Evolutionary conservation across 345 rosid species (phyloP).

Genomic region (Eucalyptus sp.): DNA sequence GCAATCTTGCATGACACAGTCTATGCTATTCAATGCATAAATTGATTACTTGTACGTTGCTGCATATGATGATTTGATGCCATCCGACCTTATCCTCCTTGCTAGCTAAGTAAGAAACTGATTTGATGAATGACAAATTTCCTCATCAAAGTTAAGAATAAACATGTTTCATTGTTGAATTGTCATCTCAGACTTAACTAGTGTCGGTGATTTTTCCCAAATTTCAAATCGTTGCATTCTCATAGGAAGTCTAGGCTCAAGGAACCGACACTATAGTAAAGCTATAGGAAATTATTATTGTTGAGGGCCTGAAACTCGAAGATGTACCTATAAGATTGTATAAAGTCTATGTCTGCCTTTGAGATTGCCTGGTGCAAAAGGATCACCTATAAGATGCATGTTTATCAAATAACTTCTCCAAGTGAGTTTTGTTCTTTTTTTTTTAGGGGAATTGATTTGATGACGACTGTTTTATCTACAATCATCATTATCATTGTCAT

Average conservation of each 20-base stretch:
- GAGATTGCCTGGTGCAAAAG: not conserved
- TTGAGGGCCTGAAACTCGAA: not conserved
- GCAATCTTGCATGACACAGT: not conserved
- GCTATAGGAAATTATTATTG: not conserved
- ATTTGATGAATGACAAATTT: fast-evolving
- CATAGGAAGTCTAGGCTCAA: not conserved
- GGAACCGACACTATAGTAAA: not conserved
- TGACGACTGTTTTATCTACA: fast-evolving
- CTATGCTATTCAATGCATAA: not conserved
- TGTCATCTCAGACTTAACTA: not conserved
- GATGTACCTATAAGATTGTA: not conserved
- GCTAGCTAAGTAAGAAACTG: not conserved
- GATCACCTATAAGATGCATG: not conserved
- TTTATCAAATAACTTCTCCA: not conserved
- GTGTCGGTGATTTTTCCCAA: not conserved
- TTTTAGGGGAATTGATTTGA: not conserved
- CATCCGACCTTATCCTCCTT: not conserved
- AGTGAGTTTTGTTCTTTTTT: not conserved
- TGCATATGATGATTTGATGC: not conserved
- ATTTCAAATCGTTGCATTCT: not conserved
- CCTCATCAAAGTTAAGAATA: not conserved
- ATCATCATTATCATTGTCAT: not conserved
- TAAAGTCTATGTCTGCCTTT: not conserved
- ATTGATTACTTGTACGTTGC: fast-evolving
- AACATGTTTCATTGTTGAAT: not conserved